These are phyloP conservation scores for Fagopyrum homotropicum DNA, from an alignment of 148 eudicot species.

Conservation along the genomic window DNA sequence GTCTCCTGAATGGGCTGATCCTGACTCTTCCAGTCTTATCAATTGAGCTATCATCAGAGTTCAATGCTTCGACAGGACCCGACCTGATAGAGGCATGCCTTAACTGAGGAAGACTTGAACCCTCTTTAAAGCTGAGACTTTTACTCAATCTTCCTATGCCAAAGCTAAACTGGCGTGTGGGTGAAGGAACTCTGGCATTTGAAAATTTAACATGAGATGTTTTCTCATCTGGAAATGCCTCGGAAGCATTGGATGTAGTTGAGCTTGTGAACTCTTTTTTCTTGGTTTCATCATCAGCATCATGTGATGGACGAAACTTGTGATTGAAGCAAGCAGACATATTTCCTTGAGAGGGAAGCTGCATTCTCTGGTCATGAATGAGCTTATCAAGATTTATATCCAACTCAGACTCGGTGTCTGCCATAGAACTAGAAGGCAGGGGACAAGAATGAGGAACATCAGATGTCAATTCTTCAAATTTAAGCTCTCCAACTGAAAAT, in stretches of 20 bases:
- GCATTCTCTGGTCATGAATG: slow-evolving; percentile 27
- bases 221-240: slow-evolving; percentile 16
- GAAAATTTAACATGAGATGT: not conserved
- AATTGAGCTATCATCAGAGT: slow-evolving; percentile 19
- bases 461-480: slow-evolving; percentile 24
- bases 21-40: slow-evolving; percentile 26
- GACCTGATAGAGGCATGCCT: slow-evolving; percentile 36
- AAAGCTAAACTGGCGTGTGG: slow-evolving; percentile 43
- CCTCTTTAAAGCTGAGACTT: slow-evolving; percentile 70
- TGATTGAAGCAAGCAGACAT: slow-evolving; percentile 8
- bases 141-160: slow-evolving; percentile 45
- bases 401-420: slow-evolving; percentile 28
- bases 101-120: slow-evolving; percentile 29
- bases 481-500: slow-evolving; percentile 38
- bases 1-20: slow-evolving; percentile 64
- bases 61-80: slow-evolving; percentile 31
- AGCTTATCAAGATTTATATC: slow-evolving; percentile 27
- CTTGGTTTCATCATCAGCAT: slow-evolving; percentile 11
- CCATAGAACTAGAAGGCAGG: slow-evolving; percentile 21
- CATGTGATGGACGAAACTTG: not conserved
- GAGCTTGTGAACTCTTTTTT: slow-evolving; percentile 6
- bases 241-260: slow-evolving; percentile 16
- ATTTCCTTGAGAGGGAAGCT: slow-evolving; percentile 15
- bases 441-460: slow-evolving; percentile 43
- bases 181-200: slow-evolving; percentile 32